Percentiles rank a stretch among this genome's conserved stretches.
Evolutionary conservation across 2,329 filamentous ascomycete species (phyloP).

Genomic region (Colletotrichum cuscutae): DNA sequence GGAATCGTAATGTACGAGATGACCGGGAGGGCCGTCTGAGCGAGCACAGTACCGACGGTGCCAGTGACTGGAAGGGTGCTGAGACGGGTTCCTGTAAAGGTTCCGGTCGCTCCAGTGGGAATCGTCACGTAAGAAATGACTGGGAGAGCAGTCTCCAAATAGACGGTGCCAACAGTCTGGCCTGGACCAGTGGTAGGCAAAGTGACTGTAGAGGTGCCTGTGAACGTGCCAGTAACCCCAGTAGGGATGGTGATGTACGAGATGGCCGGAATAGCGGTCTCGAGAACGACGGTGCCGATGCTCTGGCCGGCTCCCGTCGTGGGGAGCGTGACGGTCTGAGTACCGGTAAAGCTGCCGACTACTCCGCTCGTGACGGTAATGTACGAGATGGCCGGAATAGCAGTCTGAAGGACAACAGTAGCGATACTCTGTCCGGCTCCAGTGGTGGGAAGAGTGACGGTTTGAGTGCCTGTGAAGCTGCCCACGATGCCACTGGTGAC

Average conservation of each 20-base stretch:
- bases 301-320: not conserved
- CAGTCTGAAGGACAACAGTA: not conserved
- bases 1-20: not conserved
- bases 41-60: not conserved
- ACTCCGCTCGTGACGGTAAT: not conserved
- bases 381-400: not conserved
- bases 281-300: not conserved
- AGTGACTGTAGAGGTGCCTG: not conserved
- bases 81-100: not conserved
- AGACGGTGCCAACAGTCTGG: not conserved
- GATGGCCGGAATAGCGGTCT: not conserved
- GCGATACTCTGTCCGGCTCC: not conserved
- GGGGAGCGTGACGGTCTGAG: not conserved
- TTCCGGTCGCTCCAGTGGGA: not conserved
- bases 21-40: not conserved
- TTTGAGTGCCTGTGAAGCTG: not conserved
- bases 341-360: not conserved
- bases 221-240: not conserved
- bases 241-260: not conserved
- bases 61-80: not conserved
- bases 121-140: not conserved
- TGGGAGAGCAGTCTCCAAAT: not conserved
- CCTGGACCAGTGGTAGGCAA: not conserved
- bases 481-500: constrained; percentile 2
- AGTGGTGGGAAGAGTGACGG: not conserved